These are phyloP conservation scores for Aspergillus candidus DNA, from an alignment of 2,329 filamentous ascomycete genomes.

Conservation along the genomic window DNA sequence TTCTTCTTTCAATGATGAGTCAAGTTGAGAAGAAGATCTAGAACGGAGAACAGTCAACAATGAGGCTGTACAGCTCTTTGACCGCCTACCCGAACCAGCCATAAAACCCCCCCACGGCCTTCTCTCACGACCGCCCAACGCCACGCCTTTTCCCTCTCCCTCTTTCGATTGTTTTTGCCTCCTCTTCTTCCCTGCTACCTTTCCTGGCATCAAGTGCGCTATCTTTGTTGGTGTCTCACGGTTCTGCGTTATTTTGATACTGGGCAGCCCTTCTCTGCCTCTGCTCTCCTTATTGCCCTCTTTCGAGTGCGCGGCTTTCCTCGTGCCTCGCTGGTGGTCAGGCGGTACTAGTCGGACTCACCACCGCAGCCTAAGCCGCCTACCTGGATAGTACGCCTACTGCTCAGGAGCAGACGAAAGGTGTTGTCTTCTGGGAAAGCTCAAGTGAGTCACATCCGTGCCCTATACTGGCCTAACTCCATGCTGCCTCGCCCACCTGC, in stretches of 20 bases:
- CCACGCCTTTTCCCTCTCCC: slow-evolving; percentile 14
- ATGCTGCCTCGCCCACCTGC: background rate
- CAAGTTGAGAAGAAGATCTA: background rate
- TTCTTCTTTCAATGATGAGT: no score
- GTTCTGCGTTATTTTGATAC: background rate
- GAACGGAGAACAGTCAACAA: slow-evolving; percentile 5
- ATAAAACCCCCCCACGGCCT: slow-evolving; percentile 9
- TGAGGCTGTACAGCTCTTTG: background rate
- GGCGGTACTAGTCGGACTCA: slow-evolving; percentile 5
- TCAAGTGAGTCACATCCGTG: background rate
- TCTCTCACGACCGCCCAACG: slow-evolving; percentile 16
- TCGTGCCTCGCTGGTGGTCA: slow-evolving; percentile 1
- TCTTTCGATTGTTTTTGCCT: slow-evolving; percentile 2
- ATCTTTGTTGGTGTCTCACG: background rate
- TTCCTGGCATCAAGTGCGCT: background rate
- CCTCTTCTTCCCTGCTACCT: background rate
- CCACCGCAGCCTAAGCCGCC: slow-evolving; percentile 8
- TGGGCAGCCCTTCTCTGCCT: background rate
- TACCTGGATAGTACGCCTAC: background rate
- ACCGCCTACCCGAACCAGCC: slow-evolving; percentile 11
- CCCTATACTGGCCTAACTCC: background rate
- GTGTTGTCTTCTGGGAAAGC: background rate
- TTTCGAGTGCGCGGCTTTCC: slow-evolving; percentile 3
- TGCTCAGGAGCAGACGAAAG: background rate
- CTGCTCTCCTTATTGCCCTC: slow-evolving; percentile 1